These are phyloP conservation scores for Salix purpurea DNA, from an alignment of 345 rosid species.

Conservation along the genomic window DNA sequence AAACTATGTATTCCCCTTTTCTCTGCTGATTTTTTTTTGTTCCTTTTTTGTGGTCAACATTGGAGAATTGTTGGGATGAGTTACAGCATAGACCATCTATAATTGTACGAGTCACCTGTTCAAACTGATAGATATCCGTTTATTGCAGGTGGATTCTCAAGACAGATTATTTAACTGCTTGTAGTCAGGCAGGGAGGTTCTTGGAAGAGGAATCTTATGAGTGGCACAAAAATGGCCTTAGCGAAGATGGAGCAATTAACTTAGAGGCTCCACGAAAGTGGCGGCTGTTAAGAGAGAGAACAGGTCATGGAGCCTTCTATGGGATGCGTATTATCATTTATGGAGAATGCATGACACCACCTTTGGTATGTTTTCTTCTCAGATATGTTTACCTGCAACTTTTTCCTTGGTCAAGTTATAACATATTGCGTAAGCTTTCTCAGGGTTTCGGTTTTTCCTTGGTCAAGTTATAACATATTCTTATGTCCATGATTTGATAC, in stretches of 20 bases:
- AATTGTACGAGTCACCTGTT: not conserved
- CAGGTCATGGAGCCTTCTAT: conserved; percentile 89
- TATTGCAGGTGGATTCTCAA: conserved; percentile 88
- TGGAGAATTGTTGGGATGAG: not conserved
- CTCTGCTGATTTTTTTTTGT: not conserved
- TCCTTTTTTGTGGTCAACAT: not conserved
- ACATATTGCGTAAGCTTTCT: not conserved
- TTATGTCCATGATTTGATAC: not conserved
- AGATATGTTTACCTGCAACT: not conserved
- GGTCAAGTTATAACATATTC: not conserved
- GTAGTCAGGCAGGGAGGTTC: conserved; percentile 67
- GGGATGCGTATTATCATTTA: conserved; percentile 71
- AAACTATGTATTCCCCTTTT: not conserved
- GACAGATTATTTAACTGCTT: conserved; percentile 68
- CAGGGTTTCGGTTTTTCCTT: not conserved
- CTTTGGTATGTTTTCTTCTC: conserved; percentile 57
- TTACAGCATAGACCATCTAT: not conserved
- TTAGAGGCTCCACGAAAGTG: conserved; percentile 89
- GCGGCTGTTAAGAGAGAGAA: conserved; percentile 71
- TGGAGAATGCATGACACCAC: conserved; percentile 85
- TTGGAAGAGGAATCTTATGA: conserved; percentile 79
- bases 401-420: not conserved
- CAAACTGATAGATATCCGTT: conserved; percentile 2
- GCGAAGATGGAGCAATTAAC: conserved; percentile 74
- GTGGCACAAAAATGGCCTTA: conserved; percentile 69